A percentile compares a stretch with the other conserved stretches of the same genome.
Conservation (phyloP, 2,329 filamentous ascomycete genomes). For the Cercospora sp. region DNA sequence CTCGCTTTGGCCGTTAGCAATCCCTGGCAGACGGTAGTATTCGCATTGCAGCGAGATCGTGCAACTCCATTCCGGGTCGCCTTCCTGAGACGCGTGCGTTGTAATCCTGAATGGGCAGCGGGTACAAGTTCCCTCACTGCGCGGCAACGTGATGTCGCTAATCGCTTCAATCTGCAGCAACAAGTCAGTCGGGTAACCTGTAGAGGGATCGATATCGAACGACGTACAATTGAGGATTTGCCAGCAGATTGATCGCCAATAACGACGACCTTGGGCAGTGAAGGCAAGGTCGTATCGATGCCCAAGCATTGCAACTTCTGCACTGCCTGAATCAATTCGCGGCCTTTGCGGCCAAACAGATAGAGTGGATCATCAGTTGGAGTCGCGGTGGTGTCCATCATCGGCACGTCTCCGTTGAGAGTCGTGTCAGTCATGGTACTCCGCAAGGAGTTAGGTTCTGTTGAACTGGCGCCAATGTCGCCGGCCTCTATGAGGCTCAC, state of each 20-base stretch:
- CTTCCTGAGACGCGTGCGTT: slow-evolving; percentile 53
- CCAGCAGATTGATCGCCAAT: slow-evolving; percentile 84
- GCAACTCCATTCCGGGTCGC: slow-evolving; percentile 60
- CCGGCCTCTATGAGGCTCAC: not conserved
- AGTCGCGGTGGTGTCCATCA: not conserved
- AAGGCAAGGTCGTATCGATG: slow-evolving; percentile 65
- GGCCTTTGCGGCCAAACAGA: slow-evolving; percentile 62
- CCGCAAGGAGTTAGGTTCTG: not conserved
- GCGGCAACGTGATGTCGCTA: slow-evolving; percentile 68
- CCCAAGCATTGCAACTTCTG: slow-evolving; percentile 70
- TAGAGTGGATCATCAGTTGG: slow-evolving; percentile 38
- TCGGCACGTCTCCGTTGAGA: not conserved
- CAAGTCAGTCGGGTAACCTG: not conserved
- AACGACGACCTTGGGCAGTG: slow-evolving; percentile 75
- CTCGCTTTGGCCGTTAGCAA: slow-evolving; percentile 56
- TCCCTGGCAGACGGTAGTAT: slow-evolving; percentile 60
- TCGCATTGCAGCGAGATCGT: slow-evolving; percentile 64
- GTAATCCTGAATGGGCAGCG: slow-evolving; percentile 76
- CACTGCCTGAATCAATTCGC: slow-evolving; percentile 65
- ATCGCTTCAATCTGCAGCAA: slow-evolving; percentile 43
- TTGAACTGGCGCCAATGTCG: not conserved
- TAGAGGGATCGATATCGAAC: not conserved
- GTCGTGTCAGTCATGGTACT: not conserved
- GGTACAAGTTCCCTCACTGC: slow-evolving; percentile 72
- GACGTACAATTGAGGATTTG: slow-evolving; percentile 63